phyloP scores from a whole-genome alignment of 2,329 filamentous ascomycete species.

The Aureobasidium melanogenum region DNA sequence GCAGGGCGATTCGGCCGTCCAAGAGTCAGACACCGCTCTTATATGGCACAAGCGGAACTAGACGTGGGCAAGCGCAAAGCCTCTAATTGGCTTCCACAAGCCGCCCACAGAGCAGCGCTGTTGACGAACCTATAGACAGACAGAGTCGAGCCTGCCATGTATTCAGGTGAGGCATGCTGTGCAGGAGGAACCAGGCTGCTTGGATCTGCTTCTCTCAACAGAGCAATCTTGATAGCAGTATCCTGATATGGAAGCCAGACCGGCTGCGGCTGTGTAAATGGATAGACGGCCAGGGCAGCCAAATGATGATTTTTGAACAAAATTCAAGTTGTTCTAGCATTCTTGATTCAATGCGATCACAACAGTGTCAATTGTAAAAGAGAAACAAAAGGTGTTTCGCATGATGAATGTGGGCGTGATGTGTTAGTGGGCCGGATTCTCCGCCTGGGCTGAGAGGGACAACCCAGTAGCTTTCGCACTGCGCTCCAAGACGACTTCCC shows the following conservation, averaged over 20 bases:
- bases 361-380: neutral
- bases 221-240: neutral
- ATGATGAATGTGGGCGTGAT: slow-evolving; percentile 13
- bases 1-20: neutral
- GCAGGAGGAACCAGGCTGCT: neutral
- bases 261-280: neutral
- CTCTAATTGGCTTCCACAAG: slow-evolving; percentile 10
- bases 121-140: neutral
- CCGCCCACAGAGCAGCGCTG: slow-evolving; percentile 1
- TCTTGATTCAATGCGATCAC: neutral
- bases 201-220: neutral
- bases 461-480: slow-evolving; percentile 3
- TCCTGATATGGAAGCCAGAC: neutral
- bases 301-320: neutral
- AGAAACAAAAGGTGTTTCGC: slow-evolving; percentile 6
- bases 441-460: neutral
- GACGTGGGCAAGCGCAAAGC: slow-evolving; percentile 11
- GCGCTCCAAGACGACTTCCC: slow-evolving; percentile 4
- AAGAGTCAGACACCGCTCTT: slow-evolving; percentile 12
- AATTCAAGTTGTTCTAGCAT: neutral
- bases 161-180: neutral
- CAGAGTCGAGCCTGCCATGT: neutral
- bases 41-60: slow-evolving; percentile 12
- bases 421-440: slow-evolving; percentile 11
- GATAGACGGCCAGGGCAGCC: slow-evolving; percentile 4